Evolutionary conservation across 805 yeast species (phyloP).

Genomic region (Lipomyces lipofer): DNA sequence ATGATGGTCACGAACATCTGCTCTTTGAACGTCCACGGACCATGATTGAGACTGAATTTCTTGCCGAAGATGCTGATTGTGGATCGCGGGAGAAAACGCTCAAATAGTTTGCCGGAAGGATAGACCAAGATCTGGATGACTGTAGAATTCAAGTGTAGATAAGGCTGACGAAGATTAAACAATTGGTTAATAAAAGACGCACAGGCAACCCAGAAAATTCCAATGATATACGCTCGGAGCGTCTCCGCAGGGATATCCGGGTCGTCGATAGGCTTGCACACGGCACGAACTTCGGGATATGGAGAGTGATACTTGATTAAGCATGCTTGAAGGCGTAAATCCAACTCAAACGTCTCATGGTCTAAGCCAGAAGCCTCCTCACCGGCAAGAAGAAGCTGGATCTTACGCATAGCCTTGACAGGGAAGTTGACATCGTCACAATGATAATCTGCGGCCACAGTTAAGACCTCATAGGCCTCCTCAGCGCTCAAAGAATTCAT

Average conservation of each 20-base stretch:
- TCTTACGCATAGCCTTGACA: conserved; percentile 40
- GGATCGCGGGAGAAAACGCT: conserved; percentile 47
- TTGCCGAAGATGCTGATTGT: conserved; percentile 42
- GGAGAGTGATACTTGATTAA: conserved; percentile 15
- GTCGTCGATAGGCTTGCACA: conserved; percentile 51
- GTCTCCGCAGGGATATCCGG: conserved; percentile 50
- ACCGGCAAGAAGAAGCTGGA: conserved; percentile 37
- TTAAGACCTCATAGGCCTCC: conserved; percentile 46
- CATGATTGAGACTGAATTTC: conserved; percentile 54
- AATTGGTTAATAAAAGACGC: conserved; percentile 60
- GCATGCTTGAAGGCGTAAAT: conserved; percentile 12
- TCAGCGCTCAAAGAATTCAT: conserved; percentile 31
- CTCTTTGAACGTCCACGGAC: conserved; percentile 63
- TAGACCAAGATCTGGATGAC: conserved; percentile 60
- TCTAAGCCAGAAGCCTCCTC: conserved; percentile 30
- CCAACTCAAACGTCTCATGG: conserved; percentile 14
- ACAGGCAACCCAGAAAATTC: conserved; percentile 51
- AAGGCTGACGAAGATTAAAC: conserved; percentile 57
- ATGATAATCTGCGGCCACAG: conserved; percentile 45
- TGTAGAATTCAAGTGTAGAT: conserved; percentile 50
- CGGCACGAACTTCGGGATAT: conserved; percentile 55
- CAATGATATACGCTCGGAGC: conserved; percentile 53
- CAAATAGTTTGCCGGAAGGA: conserved; percentile 55
- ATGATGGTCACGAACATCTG: conserved; percentile 60
- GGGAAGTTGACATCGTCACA: conserved; percentile 52